phyloP scores from a whole-genome alignment of 805 yeast genomes.

The Grigorovia humatica region DNA sequence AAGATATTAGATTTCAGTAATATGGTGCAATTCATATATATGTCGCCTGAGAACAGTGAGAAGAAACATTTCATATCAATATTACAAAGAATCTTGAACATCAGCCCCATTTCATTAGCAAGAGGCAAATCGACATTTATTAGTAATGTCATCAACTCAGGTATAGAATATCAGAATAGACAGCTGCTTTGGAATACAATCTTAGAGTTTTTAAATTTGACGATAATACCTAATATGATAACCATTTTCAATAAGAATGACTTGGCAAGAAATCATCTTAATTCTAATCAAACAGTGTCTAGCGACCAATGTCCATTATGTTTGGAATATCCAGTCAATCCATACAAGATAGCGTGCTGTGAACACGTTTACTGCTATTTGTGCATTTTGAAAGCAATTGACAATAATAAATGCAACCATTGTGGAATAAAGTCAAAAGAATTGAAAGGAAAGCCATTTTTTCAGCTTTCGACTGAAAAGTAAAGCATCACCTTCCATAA shows the following conservation, averaged over 20 bases:
- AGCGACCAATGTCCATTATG: conserved; percentile 2
- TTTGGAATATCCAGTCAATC: conserved; percentile 3
- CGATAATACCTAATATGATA: conserved; percentile 10
- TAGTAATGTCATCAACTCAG: conserved; percentile 12
- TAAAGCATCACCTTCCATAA: no score
- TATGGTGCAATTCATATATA: conserved; percentile 2
- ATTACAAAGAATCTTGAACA: conserved; percentile 12
- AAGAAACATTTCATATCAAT: conserved; percentile 9
- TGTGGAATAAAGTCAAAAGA: background rate
- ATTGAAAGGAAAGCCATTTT: conserved; percentile 1
- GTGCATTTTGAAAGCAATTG: conserved; percentile 2
- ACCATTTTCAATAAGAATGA: background rate
- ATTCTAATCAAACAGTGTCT: background rate
- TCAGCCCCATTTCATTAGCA: background rate
- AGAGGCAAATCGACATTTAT: conserved; percentile 5
- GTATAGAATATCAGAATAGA: conserved; percentile 20
- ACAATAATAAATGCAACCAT: conserved; percentile 1
- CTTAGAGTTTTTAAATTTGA: conserved; percentile 17
- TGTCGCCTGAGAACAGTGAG: background rate
- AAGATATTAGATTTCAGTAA: conserved; percentile 4
- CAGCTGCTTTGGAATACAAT: conserved; percentile 26
- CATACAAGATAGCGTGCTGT: conserved; percentile 4
- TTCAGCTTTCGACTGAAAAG: no score
- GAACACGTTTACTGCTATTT: conserved; percentile 3
- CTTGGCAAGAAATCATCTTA: background rate